phyloP scores from a whole-genome alignment of 176 grass and related monocot species.

The Calamus simplicifolius region DNA sequence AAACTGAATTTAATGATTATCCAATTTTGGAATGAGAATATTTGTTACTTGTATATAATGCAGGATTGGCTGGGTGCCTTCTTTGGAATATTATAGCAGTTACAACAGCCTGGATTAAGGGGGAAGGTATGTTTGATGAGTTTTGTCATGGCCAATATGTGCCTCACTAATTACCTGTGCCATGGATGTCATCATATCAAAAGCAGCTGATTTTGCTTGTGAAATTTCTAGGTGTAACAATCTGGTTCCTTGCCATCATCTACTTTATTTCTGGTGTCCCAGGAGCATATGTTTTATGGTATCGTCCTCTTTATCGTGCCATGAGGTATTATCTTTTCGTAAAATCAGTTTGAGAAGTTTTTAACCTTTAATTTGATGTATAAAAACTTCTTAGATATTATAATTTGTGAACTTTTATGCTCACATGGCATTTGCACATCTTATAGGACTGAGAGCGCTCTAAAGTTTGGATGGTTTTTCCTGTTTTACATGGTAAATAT shows the following conservation, averaged over 20 bases:
- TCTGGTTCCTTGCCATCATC: constrained; percentile 94
- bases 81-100: constrained; percentile 95
- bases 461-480: constrained; percentile 96
- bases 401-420: neutral
- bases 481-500: constrained; percentile 68
- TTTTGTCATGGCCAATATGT: neutral
- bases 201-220: constrained; percentile 6
- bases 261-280: constrained; percentile 96
- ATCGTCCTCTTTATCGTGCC: constrained; percentile 95
- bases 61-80: constrained; percentile 75
- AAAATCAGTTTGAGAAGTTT: constrained; percentile 9
- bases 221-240: constrained; percentile 74
- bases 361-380: neutral
- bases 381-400: neutral
- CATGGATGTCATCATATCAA: neutral
- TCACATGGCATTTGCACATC: constrained; percentile 11
- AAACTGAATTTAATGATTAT: too few species aligned
- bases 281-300: constrained; percentile 95
- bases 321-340: constrained; percentile 59
- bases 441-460: constrained; percentile 92
- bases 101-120: constrained; percentile 96
- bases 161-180: too few species aligned
- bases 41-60: constrained; percentile 18
- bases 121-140: constrained; percentile 46
- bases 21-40: neutral